Percentiles rank a stretch among this genome's conserved stretches.
Evolutionary conservation across 805 yeast genomes (phyloP).

Genomic region (Barnettozyma pratensis): DNA sequence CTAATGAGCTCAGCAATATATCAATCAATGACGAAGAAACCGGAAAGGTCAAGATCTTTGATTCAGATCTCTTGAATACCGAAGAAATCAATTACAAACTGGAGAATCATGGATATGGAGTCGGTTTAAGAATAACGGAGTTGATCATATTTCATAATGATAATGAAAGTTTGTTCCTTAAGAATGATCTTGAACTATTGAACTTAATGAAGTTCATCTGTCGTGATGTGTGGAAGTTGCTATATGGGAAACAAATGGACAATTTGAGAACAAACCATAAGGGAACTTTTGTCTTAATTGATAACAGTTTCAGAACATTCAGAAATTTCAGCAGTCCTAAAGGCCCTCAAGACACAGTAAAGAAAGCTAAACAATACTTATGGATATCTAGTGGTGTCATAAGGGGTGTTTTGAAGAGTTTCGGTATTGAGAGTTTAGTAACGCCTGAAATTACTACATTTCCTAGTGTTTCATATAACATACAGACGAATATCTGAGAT

Average conservation of each 20-base stretch:
- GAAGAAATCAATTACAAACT: constrained; percentile 55
- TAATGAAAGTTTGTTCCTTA: constrained; percentile 35
- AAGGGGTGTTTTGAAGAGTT: constrained; percentile 62
- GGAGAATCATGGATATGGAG: constrained; percentile 64
- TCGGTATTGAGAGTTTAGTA: constrained; percentile 64
- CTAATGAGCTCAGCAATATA: constrained; percentile 9
- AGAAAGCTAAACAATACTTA: constrained; percentile 43
- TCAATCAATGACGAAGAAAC: constrained; percentile 22
- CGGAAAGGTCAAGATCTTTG: constrained; percentile 39
- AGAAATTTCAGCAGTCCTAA: constrained; percentile 41
- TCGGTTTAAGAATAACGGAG: constrained; percentile 58
- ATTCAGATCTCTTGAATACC: constrained; percentile 29
- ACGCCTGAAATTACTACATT: constrained; percentile 56
- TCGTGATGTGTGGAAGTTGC: constrained; percentile 80
- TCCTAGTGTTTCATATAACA: constrained; percentile 70
- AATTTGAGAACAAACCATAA: constrained; percentile 89
- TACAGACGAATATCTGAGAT: constrained; percentile 41
- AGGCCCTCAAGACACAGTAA: constrained; percentile 39
- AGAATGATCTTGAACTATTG: constrained; percentile 52
- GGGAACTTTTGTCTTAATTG: constrained; percentile 76
- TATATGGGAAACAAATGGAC: constrained; percentile 85
- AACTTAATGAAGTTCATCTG: constrained; percentile 91
- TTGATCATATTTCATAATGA: constrained; percentile 42
- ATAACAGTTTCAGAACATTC: constrained; percentile 54
- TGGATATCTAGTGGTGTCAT: constrained; percentile 77